Conservation (phyloP, 2,329 filamentous ascomycete genomes). For the Phialemonium atrogriseum region DNA sequence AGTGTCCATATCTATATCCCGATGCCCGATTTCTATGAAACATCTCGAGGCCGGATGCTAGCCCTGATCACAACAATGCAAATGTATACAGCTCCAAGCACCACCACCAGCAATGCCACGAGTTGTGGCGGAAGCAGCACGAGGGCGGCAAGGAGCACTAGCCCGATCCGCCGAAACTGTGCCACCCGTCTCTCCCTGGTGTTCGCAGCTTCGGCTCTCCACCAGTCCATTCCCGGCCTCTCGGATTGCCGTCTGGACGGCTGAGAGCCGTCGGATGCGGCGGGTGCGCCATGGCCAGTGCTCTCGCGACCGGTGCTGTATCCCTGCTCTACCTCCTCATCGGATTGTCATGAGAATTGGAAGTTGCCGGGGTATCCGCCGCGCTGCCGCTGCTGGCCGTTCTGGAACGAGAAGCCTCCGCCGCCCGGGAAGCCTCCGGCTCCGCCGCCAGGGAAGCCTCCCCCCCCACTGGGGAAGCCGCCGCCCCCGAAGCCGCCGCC, state of each 20-base stretch:
- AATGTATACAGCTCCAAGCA: constrained; percentile 30
- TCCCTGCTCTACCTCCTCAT: constrained; percentile 15
- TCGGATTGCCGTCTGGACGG: constrained; percentile 14
- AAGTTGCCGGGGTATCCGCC: constrained; percentile 29
- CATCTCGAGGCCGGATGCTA: background rate
- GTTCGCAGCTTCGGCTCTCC: constrained; percentile 20
- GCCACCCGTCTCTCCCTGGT: constrained; percentile 30
- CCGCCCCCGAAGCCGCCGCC: constrained; percentile 43
- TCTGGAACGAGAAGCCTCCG: constrained; percentile 50
- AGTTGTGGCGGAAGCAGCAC: constrained; percentile 39
- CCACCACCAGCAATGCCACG: constrained; percentile 25
- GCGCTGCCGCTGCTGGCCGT: constrained; percentile 24
- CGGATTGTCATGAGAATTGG: constrained; percentile 42
- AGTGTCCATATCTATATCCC: too few relatives aligned
- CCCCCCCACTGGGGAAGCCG: constrained; percentile 44
- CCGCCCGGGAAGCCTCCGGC: constrained; percentile 42
- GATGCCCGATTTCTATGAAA: constrained; percentile 3
- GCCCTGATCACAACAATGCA: constrained; percentile 18
- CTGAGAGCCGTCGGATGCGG: constrained; percentile 7
- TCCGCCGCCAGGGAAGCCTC: constrained; percentile 35
- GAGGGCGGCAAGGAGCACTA: constrained; percentile 31
- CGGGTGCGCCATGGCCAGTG: constrained; percentile 1
- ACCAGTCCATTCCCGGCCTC: constrained; percentile 1
- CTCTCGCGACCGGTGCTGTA: background rate
- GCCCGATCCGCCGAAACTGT: constrained; percentile 32